Conservation (phyloP, 1,139 yeast species). For the Geotrichum australiense region DNA sequence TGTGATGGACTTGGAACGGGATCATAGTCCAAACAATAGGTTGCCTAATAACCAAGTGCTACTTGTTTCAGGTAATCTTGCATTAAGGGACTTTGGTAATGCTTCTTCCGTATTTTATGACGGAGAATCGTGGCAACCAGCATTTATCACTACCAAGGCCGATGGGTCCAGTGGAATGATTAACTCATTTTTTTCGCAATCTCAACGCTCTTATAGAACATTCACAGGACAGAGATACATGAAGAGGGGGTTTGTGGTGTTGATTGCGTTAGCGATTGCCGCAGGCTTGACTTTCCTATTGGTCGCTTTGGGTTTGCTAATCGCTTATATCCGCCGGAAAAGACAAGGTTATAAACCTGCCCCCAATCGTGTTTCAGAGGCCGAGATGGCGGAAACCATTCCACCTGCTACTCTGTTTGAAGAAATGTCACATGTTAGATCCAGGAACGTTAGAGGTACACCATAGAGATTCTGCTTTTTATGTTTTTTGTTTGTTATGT, state of each 20-base stretch:
- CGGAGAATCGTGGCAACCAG: conserved; percentile 69
- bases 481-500: neutral
- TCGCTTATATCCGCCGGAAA: conserved; percentile 43
- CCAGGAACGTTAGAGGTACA: conserved; percentile 4
- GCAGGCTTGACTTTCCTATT: conserved; percentile 68
- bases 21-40: conserved; percentile 33
- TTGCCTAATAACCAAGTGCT: conserved; percentile 45
- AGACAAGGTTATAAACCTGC: conserved; percentile 38
- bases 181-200: conserved; percentile 26
- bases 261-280: conserved; percentile 83
- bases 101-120: conserved; percentile 65
- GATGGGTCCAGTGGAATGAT: conserved; percentile 24
- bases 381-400: conserved; percentile 59
- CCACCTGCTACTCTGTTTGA: conserved; percentile 58
- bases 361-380: conserved; percentile 52
- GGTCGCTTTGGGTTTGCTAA: conserved; percentile 54
- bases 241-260: conserved; percentile 72
- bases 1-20: conserved; percentile 29
- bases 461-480: conserved; percentile 2
- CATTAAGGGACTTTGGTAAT: conserved; percentile 47
- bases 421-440: conserved; percentile 37
- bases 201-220: conserved; percentile 21
- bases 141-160: conserved; percentile 38
- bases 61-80: conserved; percentile 57
- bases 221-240: conserved; percentile 24